Base-by-base conservation (phyloP, 805 yeast genomes). In the Kazachstania psychrophila region DNA sequence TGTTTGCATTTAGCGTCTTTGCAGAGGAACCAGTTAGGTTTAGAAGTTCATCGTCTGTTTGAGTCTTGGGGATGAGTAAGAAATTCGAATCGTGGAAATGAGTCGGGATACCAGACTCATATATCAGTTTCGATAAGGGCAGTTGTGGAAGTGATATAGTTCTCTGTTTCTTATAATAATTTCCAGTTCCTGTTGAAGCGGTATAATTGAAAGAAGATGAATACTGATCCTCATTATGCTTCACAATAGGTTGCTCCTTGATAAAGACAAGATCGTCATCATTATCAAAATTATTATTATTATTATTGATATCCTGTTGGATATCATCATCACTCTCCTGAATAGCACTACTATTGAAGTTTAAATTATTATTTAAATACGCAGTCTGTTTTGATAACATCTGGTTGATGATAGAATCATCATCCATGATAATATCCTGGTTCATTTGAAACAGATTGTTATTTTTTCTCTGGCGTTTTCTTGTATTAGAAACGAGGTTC, bases 121-220 rank as follows among this genome's bases (percentile, higher is more conserved):
- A n/a, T n/a, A n/a, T n/a, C 13, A 73, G 54, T 40, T 62, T 67
- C 2, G 75, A 63, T 37, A 71, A 62, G 0, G 76, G 69, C 16
- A 73, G 47, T 46, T 73, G 79, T 5, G 79, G 79, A 32, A 73
- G 45, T 0, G 77, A 72, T 28, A 70, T 68, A 0, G 77, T 71
- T 49, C 77, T 58, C 44, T 66, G 66, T 42, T 69, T 70, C 47
- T 64, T 64, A 28, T 54, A 43, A 23, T 6, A 18, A 17, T 26
- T 28, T 8, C 13, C n/a, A n/a, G n/a, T n/a, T n/a, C n/a, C n/a
- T n/a, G n/a, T n/a, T n/a, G n/a, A n/a, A n/a, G n/a, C n/a, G 41
- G 16, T 18, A 17, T 24, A 22, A 19, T 24, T 23, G 3, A 10
- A 11, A 10, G 32, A 6, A 12, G 30, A 19, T 11, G 34, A 14